Evolutionary conservation across 805 yeast species (phyloP), one percentile per base, ranked within the genome.

Genomic region (Saccharomycopsis fodiens): DNA sequence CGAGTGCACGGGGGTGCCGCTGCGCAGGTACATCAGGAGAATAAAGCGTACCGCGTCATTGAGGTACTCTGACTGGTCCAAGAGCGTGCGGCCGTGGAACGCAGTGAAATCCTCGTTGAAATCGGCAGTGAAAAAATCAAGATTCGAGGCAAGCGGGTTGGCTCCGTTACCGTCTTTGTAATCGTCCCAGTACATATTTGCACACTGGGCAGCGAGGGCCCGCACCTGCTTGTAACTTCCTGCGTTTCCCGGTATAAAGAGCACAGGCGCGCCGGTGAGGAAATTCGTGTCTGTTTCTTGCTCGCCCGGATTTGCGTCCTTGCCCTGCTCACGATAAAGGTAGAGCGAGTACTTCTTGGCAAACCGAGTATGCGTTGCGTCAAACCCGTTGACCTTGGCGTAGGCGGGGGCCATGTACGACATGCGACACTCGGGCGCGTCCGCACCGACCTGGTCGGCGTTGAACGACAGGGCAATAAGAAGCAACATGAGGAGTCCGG

Each of bases 241-340:
- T 0, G 98, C 98, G 59, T 94, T 93, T 0, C 99, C 99, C 1
- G 98, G 98, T 35, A 94, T 83, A 61, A 93, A 93, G 13, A 93
- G 65, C 1, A 87, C 88, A 0, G 99, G 99, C 1, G 85, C 73
- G 0, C 97, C 97, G 45, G 68, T 71, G 16, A 74, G 53, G 25
- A 55, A 48, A 8, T 60, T 51, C 3, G 52, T 38, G 25, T 72
- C 64, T 19, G 62, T 59, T 44, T 48, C 63, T 53, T 57, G 63
- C 45, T 51, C 56, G 48, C 50, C 61, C 0, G 95, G 91, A 3
- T 71, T 59, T 3, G 58, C 58, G 57, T 83, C 91, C 53, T 66
- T 68, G 0, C 78, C 82, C 51, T 85, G 94, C 57, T 94, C 98
- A 44, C 97, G 66, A 62, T 91, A 93, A 2, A 88, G 69, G 55